A percentile compares a stretch with the other conserved stretches of the same genome.
Evolutionary conservation across 1,139 yeast species (phyloP).

Genomic region (Geotrichum europaeum): DNA sequence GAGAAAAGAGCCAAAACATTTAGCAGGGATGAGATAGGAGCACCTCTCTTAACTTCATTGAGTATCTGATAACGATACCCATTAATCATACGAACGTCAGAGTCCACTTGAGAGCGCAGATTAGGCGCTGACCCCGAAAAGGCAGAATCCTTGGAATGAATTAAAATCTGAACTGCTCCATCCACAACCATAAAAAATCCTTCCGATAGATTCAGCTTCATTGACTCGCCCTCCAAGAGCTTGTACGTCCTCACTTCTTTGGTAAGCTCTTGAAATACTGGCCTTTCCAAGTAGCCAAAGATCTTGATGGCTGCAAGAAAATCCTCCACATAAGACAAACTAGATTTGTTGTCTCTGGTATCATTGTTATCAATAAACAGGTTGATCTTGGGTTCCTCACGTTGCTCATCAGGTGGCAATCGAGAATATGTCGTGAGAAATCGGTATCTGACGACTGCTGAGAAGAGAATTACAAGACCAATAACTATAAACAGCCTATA

Average conservation of each 20-base stretch:
- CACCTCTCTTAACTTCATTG: slow-evolving; percentile 79
- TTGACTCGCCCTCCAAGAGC: slow-evolving; percentile 66
- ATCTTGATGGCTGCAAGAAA: slow-evolving; percentile 86
- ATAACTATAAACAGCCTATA: slow-evolving; percentile 21
- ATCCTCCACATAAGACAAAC: slow-evolving; percentile 67
- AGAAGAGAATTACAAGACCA: slow-evolving; percentile 25
- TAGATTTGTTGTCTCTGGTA: slow-evolving; percentile 37
- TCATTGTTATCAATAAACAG: slow-evolving; percentile 37
- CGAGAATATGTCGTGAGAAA: slow-evolving; percentile 48
- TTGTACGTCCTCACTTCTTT: slow-evolving; percentile 88
- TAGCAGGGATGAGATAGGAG: slow-evolving; percentile 75
- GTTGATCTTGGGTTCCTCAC: slow-evolving; percentile 42
- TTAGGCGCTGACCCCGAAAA: slow-evolving; percentile 70
- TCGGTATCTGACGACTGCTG: slow-evolving; percentile 44
- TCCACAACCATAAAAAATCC: slow-evolving; percentile 95
- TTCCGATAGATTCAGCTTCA: slow-evolving; percentile 63
- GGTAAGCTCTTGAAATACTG: slow-evolving; percentile 88
- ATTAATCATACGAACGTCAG: slow-evolving; percentile 34
- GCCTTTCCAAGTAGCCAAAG: slow-evolving; percentile 85
- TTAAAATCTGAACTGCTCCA: slow-evolving; percentile 68
- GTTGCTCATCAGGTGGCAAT: slow-evolving; percentile 42
- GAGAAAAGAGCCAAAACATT: slow-evolving; percentile 70
- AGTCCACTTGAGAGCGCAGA: slow-evolving; percentile 56
- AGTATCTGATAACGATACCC: slow-evolving; percentile 63
- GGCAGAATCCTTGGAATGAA: slow-evolving; percentile 58